Base-by-base conservation (phyloP, 495 filamentous ascomycete genomes). In the Clavariopsis aquatica region DNA sequence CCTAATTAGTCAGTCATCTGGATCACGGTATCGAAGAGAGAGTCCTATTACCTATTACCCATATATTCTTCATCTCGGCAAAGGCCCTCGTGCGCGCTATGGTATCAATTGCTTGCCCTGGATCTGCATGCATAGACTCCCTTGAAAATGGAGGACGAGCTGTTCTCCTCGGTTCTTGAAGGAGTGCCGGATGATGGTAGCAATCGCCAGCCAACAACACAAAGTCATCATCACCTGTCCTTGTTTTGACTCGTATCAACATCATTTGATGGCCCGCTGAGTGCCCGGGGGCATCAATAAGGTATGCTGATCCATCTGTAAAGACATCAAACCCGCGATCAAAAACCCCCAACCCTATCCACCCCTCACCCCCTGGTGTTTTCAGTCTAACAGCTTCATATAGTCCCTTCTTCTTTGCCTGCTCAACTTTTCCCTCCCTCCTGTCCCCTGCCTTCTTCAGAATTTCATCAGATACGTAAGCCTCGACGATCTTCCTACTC, bases 221-320 rank as follows among this genome's bases (percentile, higher is more conserved):
- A 45, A 62, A 68, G 23, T 62, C 58, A 46, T 67, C 64, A 4
- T 60, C 55, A 10, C 10, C 36, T 7, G 27, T 22, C n/a, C 17
- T 31, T 1, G 22, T 53, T 19, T 57, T 57, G 23, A 63, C 59
- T 9, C 65, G n/a, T 10, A 68, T 28, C 20, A 68, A 28, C 58
- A 68, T 52, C 59, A 62, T 63, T n/a, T 45, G 43, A 54, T 68
- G 65, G 4, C 65, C 58, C 28, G 47, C 15, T 19, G 34, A 57
- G 34, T 68, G 65, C 26, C 58, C 58, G n/a, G 65, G 65, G 0
- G 58, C 57, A 54, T 68, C 65, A 17, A 68, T 13, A 15, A 68
- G 1, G 47, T 63, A 68, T 1, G 43, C 58, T 1, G 45, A n/a
- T 15, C 52, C 65, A 46, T 68, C 65, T 6, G 52, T 59, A 29